These are phyloP conservation scores for Chlorokybus atmophyticus DNA, from an alignment of 139 green algal genomes.

Conservation along the genomic window DNA sequence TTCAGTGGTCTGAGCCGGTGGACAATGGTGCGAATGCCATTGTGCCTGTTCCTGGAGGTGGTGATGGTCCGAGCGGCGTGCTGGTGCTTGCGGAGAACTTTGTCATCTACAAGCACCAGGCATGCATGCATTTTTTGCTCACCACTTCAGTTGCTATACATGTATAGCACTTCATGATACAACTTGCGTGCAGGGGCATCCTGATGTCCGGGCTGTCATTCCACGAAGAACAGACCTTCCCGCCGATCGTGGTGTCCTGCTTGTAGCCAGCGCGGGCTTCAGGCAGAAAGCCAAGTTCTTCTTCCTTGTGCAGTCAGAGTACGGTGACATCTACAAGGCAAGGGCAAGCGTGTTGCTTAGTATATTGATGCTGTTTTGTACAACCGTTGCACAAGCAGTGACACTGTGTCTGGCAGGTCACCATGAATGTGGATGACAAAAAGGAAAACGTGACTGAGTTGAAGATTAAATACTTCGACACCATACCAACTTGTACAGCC, in stretches of 20 bases:
- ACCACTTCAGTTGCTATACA: conserved; percentile 20
- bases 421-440: conserved; percentile 30
- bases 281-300: conserved; percentile 85
- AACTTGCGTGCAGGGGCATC: conserved; percentile 20
- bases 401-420: too few species aligned
- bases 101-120: conserved; percentile 81
- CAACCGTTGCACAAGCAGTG: too few species aligned
- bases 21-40: conserved; percentile 95
- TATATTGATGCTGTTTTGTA: too few species aligned
- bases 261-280: conserved; percentile 65
- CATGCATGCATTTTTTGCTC: not conserved
- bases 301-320: conserved; percentile 92
- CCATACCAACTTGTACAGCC: conserved; percentile 60
- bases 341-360: too few species aligned
- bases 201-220: conserved; percentile 75
- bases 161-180: conserved; percentile 20
- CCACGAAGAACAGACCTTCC: conserved; percentile 67
- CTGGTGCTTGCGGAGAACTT: conserved; percentile 96
- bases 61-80: conserved; percentile 72
- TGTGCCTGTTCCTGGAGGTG: conserved; percentile 79
- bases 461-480: conserved; percentile 96
- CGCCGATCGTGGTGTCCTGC: conserved; percentile 72
- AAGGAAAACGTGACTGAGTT: conserved; percentile 68
- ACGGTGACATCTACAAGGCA: conserved; percentile 92
- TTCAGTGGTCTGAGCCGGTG: conserved; percentile 63